Conservation (phyloP, 2,329 filamentous ascomycete species). For the Penicillium janthinellum region DNA sequence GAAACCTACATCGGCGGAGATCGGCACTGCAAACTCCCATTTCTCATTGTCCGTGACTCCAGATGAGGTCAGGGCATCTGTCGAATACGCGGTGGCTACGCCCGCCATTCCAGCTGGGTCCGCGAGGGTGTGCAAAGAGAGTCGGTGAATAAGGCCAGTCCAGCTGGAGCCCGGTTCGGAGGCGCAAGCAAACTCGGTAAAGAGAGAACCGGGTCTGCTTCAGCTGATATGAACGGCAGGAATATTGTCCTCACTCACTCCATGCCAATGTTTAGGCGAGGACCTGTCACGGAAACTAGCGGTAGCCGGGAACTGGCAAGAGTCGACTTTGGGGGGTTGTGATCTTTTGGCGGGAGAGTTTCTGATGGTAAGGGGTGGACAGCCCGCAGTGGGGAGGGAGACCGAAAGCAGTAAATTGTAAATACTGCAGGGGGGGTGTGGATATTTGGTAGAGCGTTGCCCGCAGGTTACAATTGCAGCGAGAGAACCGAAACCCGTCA, state of each 20-base stretch:
- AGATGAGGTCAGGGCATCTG: slow-evolving; percentile 43
- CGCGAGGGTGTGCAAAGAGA: slow-evolving; percentile 1
- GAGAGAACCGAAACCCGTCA: too few species aligned
- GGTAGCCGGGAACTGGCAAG: slow-evolving; percentile 1
- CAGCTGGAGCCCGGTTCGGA: slow-evolving; percentile 35
- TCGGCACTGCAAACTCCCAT: slow-evolving; percentile 44
- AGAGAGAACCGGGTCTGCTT: slow-evolving; percentile 19
- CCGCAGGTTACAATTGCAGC: not conserved
- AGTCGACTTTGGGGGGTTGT: not conserved
- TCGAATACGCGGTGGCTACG: slow-evolving; percentile 42
- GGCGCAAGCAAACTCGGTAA: slow-evolving; percentile 15
- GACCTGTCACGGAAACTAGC: slow-evolving; percentile 12
- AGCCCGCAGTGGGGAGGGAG: slow-evolving; percentile 20
- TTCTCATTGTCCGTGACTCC: slow-evolving; percentile 35
- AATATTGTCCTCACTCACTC: slow-evolving; percentile 27
- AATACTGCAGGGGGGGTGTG: slow-evolving; percentile 28
- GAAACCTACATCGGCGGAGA: slow-evolving; percentile 39
- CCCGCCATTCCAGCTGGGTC: slow-evolving; percentile 42
- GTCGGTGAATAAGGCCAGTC: slow-evolving; percentile 32
- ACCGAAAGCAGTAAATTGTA: slow-evolving; percentile 39
- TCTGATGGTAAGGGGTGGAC: slow-evolving; percentile 19
- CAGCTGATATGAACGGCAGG: not conserved
- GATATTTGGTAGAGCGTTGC: not conserved
- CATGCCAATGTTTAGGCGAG: slow-evolving; percentile 31
- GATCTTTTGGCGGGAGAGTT: not conserved